phyloP scores from a whole-genome alignment of 495 filamentous ascomycete genomes.

The Trichoderma virens region DNA sequence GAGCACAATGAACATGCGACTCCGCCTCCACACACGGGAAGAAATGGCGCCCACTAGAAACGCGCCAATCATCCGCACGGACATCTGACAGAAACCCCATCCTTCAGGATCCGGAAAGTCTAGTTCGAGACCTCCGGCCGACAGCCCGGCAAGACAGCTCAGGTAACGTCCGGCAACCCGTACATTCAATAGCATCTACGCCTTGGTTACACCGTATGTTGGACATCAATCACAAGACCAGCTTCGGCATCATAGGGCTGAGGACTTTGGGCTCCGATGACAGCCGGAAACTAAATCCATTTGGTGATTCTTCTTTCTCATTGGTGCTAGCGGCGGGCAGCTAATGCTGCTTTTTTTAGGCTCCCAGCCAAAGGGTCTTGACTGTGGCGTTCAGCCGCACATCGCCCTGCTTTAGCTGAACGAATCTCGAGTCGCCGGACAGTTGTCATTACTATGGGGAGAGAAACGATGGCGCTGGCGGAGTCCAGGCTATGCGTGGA shows the following conservation, averaged over 20 bases:
- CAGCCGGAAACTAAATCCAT: not conserved
- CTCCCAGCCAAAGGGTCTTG: not conserved
- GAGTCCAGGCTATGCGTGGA: too few relatives aligned
- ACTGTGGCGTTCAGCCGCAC: conserved; percentile 2
- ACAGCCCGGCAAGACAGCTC: not conserved
- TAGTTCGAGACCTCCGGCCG: not conserved
- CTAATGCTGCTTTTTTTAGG: conserved; percentile 7
- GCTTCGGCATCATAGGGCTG: conserved; percentile 3
- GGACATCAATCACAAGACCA: not conserved
- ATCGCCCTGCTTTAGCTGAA: not conserved
- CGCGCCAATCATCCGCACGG: not conserved
- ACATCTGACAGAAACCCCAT: not conserved
- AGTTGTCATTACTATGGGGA: not conserved
- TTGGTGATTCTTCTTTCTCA: not conserved
- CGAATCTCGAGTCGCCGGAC: not conserved
- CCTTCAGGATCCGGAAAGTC: not conserved
- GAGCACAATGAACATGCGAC: not conserved
- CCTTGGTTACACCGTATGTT: not conserved
- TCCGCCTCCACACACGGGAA: not conserved
- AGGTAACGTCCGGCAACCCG: not conserved
- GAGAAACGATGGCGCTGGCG: not conserved
- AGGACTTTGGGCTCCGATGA: not conserved
- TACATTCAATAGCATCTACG: not conserved
- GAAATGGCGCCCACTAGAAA: not conserved
- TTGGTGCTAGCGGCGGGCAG: not conserved